Evolutionary conservation across 163 green algal species (phyloP).

Genomic region (Smithsoniella earleae): DNA sequence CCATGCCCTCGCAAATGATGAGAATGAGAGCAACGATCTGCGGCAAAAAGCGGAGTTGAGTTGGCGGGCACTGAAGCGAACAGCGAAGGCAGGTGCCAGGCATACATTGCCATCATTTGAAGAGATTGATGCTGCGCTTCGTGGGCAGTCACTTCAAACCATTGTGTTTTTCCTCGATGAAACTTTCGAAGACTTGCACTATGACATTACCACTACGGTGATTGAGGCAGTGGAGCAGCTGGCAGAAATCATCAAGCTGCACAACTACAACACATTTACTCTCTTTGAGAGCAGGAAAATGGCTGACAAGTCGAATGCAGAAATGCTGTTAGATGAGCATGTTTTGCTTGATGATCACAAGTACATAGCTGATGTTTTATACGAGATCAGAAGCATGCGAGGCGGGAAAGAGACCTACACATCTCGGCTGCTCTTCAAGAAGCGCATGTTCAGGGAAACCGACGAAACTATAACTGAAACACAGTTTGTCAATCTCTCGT

Average conservation of each 20-base stretch:
- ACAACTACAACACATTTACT: conserved; percentile 90
- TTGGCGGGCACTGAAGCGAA: conserved; percentile 65
- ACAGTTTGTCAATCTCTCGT: conserved; percentile 89
- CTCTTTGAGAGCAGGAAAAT: conserved; percentile 72
- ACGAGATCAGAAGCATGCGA: conserved; percentile 61
- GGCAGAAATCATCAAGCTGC: conserved; percentile 79
- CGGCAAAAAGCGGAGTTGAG: conserved; percentile 41
- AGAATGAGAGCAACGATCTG: conserved; percentile 33
- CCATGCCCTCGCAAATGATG: conserved; percentile 44
- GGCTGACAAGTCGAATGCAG: conserved; percentile 23
- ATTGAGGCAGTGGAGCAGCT: conserved; percentile 83
- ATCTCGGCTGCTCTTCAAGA: conserved; percentile 78
- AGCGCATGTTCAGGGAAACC: conserved; percentile 90
- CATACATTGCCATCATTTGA: conserved; percentile 62
- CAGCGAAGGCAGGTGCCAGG: conserved; percentile 57
- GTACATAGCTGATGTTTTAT: conserved; percentile 73
- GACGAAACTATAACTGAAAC: conserved; percentile 90
- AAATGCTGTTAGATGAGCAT: conserved; percentile 58
- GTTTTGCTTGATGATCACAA: conserved; percentile 83
- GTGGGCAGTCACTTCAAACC: conserved; percentile 51
- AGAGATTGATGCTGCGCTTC: conserved; percentile 81
- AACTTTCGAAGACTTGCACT: conserved; percentile 88
- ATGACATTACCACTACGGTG: conserved; percentile 65
- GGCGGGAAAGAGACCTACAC: conserved; percentile 49
- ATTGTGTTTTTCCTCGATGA: conserved; percentile 94